Percentiles rank a stretch among this genome's conserved stretches.
These are phyloP conservation scores for Botrytis cinerea DNA, from an alignment of 2,329 filamentous ascomycete species.

Conservation along the genomic window DNA sequence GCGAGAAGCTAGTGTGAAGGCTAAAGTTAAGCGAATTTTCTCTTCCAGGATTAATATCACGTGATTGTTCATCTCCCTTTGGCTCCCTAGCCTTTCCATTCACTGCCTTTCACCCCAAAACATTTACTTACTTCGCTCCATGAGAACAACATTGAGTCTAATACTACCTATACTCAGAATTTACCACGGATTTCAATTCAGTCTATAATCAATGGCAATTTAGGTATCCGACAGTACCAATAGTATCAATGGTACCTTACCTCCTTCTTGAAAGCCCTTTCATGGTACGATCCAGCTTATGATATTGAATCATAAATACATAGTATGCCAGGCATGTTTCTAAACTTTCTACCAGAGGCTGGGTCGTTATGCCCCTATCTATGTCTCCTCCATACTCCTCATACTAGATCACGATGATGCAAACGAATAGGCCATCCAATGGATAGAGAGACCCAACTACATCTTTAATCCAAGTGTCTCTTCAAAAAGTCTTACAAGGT, in stretches of 20 bases:
- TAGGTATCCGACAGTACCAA: background rate
- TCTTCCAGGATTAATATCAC: background rate
- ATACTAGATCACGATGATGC: background rate
- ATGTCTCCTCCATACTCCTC: background rate
- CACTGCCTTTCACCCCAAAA: background rate
- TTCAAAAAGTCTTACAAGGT: background rate
- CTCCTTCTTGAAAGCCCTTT: background rate
- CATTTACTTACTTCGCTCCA: background rate
- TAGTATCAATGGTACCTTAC: background rate
- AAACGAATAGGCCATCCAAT: background rate
- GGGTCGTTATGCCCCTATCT: background rate
- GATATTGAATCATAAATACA: background rate
- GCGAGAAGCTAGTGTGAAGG: conserved; percentile 21
- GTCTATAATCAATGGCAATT: background rate
- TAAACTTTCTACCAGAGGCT: background rate
- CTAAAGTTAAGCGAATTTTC: conserved; percentile 21
- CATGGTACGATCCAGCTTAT: background rate
- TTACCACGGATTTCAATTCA: background rate
- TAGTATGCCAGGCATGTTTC: background rate
- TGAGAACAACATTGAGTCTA: background rate
- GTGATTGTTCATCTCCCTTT: background rate
- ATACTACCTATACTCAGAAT: background rate
- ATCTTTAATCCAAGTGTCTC: background rate
- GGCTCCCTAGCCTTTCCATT: too few relatives aligned
- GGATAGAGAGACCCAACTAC: background rate